Evolutionary conservation across 768 basidiomycete genomes (phyloP), one percentile per base, ranked within the genome.

Genomic region (Rhizopogon roseolus): DNA sequence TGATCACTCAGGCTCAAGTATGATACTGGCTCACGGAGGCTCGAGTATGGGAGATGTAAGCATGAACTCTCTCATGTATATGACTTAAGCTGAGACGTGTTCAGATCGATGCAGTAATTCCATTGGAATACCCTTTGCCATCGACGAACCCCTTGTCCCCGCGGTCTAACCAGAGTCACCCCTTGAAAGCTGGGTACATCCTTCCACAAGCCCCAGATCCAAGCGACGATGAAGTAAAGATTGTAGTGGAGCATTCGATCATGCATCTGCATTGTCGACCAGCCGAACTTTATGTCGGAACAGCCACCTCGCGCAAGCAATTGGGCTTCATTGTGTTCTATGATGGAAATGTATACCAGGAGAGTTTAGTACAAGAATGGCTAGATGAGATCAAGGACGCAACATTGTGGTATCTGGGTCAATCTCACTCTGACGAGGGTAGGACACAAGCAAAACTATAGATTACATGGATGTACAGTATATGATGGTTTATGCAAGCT

Each of bases 341-440:
- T 58, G 81, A 84, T 45, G 65, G 61, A 6, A 79, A 82, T 56
- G 76, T 77, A 4, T 81, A 73, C 43, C 69, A 76, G 2, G 66
- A 70, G 5, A 66, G 52, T 1, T 55, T 75, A 9, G 69, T 80
- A 5, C 59, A 51, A 6, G 81, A 80, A 62, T 82, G 79, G 77
- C 53, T 83, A 48, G 61, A 66, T 8, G 80, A 83, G 55, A 68
- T 80, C 4, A 66, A 57, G 36, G 59, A 52, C 7, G 76, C 72
- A 0, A 54, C 68, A 9, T 34, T 64, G 28, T 69, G 63, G 58
- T 74, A 70, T 53, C 62, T 70, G 10, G 61, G 71, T 19, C 55
- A 34, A 50, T 49, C 57, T 6, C 52, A 57, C 40, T 50, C 38
- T n/a, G 39, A 22, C 9, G 38, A 44, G 49, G 17, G 32, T 78